Evolutionary conservation across 495 filamentous ascomycete genomes (phyloP), one percentile per base, ranked within the genome.

Genomic region (Aspergillus coremiiformis): DNA sequence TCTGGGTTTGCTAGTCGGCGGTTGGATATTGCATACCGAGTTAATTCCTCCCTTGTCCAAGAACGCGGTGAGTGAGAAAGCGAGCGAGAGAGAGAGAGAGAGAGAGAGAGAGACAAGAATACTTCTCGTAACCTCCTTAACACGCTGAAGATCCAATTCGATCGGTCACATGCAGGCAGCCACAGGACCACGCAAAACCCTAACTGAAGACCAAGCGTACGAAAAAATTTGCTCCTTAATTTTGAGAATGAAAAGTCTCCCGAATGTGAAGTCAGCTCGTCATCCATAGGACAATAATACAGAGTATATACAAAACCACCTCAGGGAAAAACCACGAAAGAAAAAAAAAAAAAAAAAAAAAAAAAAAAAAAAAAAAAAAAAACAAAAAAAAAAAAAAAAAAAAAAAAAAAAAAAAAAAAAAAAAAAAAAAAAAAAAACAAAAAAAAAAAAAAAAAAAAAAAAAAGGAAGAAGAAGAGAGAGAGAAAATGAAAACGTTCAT

Each of bases 401-500:
- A 47, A 50, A 48, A 39, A 32, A 55, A 39, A 42, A 46, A 60
- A 42, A 37, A 39, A 15, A 24, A 39, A 39, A 39, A 19, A 26
- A n/a, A 41, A 19, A 33, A 53, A 30, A 7, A 26, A 39, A 30
- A 53, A 26, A 49, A 44, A 30, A 48, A 47, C 30, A 49, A 35
- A 53, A 44, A 49, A 48, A 32, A 49, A 39, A 47, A 50, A 48
- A 39, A 32, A 55, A 39, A 42, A 46, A 60, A 42, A 37, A 39
- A 15, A 24, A 39, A 39, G 26, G n/a, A n/a, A n/a, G n/a, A n/a
- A n/a, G n/a, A n/a, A n/a, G n/a, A n/a, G n/a, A n/a, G n/a, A n/a
- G n/a, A n/a, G n/a, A n/a, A n/a, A n/a, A n/a, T n/a, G n/a, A n/a
- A n/a, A n/a, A n/a, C n/a, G n/a, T 20, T 20, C 47, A 39, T 51